A percentile compares a stretch with the other conserved stretches of the same genome.
These are phyloP conservation scores for Microbotryum violaceum DNA, from an alignment of 1,284 basidiomycete genomes.

Conservation along the genomic window DNA sequence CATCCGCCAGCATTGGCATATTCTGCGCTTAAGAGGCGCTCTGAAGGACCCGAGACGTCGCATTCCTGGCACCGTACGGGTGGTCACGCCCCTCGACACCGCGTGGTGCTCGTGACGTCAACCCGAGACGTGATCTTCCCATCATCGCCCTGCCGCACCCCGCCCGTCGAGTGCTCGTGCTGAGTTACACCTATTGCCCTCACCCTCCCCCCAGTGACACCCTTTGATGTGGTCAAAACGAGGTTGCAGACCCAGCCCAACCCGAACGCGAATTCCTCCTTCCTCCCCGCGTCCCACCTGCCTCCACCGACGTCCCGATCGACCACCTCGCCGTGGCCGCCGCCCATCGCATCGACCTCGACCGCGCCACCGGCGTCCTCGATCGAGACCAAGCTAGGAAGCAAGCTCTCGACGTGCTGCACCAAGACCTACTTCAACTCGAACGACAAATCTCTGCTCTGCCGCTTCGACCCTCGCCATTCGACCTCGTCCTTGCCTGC, in stretches of 20 bases:
- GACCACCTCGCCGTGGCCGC: conserved; percentile 18
- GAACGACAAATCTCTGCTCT: conserved; percentile 34
- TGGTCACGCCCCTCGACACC: too few relatives aligned
- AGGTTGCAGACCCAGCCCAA: conserved; percentile 43
- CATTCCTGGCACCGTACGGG: too few relatives aligned
- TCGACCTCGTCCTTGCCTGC: conserved; percentile 17
- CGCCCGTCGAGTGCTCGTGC: too few relatives aligned
- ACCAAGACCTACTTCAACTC: conserved; percentile 40
- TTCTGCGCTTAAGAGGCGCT: too few relatives aligned
- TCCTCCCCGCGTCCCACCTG: conserved; percentile 26
- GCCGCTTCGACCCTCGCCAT: conserved; percentile 39
- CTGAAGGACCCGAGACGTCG: too few relatives aligned
- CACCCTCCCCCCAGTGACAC: conserved; percentile 61
- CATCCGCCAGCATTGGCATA: not conserved
- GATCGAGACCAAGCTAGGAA: conserved; percentile 9
- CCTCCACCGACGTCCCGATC: conserved; percentile 17
- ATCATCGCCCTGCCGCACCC: not conserved
- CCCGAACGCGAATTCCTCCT: conserved; percentile 20
- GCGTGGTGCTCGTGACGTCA: too few relatives aligned
- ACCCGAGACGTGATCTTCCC: too few relatives aligned
- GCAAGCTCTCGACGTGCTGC: conserved; percentile 37
- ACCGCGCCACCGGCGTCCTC: conserved; percentile 13
- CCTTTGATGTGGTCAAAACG: conserved; percentile 89
- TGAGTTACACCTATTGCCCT: too few relatives aligned
- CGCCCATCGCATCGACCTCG: conserved; percentile 23